Percentiles rank a stretch among this genome's conserved stretches.
phyloP scores from a whole-genome alignment of 108 stramenopile genomes.

The Schizochytrium sp. region DNA sequence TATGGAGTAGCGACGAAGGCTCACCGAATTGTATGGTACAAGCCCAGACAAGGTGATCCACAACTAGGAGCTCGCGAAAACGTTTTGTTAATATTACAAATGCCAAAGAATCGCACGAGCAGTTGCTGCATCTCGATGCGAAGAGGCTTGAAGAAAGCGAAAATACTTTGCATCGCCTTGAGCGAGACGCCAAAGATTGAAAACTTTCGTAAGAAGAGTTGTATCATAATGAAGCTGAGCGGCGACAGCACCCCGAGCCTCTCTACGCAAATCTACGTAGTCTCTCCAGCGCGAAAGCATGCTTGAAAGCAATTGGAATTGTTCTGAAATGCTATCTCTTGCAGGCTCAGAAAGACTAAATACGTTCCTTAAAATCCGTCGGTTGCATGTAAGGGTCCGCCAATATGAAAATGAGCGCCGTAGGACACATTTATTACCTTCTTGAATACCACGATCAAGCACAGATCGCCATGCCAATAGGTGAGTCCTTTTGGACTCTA shows the following conservation, averaged over 20 bases:
- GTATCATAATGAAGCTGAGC: background rate
- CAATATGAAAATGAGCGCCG: background rate
- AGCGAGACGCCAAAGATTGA: background rate
- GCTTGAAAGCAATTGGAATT: background rate
- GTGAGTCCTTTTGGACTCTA: background rate
- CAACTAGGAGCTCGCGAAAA: no score
- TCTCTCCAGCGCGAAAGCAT: background rate
- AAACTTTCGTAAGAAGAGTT: background rate
- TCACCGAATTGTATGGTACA: no score
- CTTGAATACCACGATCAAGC: background rate
- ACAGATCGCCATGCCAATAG: background rate
- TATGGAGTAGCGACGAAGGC: no score
- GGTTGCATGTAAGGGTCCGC: background rate
- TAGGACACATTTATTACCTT: background rate
- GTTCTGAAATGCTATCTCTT: background rate
- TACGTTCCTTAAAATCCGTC: background rate
- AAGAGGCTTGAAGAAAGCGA: background rate
- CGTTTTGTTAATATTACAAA: no score
- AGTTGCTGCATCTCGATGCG: background rate
- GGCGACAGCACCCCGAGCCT: background rate
- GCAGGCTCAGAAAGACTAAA: background rate
- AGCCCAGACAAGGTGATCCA: no score
- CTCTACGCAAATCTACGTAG: background rate
- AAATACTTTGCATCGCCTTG: background rate
- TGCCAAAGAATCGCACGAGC: slow-evolving; percentile 12